phyloP scores from a whole-genome alignment of 106 monocot genomes.

The Allium cepa region DNA sequence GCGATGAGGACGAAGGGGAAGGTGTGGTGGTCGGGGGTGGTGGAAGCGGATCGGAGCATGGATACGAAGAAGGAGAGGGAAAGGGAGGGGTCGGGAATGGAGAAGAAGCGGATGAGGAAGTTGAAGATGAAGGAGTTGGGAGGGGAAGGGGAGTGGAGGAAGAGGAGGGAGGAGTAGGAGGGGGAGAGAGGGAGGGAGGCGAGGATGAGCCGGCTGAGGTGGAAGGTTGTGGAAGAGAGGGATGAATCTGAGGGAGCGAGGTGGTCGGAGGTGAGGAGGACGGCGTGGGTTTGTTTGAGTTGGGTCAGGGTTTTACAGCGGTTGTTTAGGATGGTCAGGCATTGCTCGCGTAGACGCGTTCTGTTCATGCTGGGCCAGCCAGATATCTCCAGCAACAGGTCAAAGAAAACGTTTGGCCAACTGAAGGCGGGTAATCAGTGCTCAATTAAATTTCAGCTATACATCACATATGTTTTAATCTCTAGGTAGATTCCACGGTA shows the following conservation, averaged over 20 bases:
- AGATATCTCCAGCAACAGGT: too few relatives aligned
- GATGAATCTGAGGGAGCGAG: conserved; percentile 10
- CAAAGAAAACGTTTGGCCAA: too few relatives aligned
- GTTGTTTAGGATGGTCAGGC: too few relatives aligned
- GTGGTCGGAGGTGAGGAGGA: conserved; percentile 27
- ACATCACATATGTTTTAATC: too few relatives aligned
- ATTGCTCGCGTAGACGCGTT: too few relatives aligned
- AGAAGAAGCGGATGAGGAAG: conserved; percentile 22
- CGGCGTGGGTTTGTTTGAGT: conserved; percentile 16
- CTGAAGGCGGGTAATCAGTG: too few relatives aligned
- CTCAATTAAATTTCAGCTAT: too few relatives aligned
- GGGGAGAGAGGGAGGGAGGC: conserved; percentile 12
- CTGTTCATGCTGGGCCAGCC: too few relatives aligned
- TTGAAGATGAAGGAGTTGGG: conserved; percentile 32
- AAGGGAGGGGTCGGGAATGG: conserved; percentile 13
- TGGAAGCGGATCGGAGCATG: conserved; percentile 1
- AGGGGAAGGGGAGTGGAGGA: conserved; percentile 31
- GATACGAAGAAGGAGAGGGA: conserved; percentile 19
- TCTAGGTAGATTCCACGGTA: too few relatives aligned
- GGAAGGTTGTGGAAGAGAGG: conserved; percentile 23
- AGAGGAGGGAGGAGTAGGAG: conserved; percentile 29
- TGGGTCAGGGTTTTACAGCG: not conserved
- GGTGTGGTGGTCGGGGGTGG: conserved; percentile 38
- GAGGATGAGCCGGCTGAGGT: conserved; percentile 15
- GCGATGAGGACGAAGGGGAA: conserved; percentile 51